phyloP scores from a whole-genome alignment of 1,284 basidiomycete species.

The Hypsizygus ulmarius region DNA sequence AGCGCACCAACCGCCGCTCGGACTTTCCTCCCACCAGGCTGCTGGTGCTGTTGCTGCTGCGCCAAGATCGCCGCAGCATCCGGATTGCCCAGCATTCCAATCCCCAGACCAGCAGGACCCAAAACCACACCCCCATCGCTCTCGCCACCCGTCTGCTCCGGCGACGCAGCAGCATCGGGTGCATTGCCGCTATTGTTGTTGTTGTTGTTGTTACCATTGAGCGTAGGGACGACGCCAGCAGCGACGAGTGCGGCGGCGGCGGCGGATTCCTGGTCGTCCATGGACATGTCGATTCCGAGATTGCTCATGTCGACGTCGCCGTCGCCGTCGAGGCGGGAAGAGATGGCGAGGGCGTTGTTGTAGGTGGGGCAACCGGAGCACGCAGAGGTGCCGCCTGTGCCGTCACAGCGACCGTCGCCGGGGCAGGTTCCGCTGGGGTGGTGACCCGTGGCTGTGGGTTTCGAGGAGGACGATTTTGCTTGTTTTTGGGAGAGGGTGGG shows the following conservation, averaged over 20 bases:
- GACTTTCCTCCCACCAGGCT: conserved; percentile 27
- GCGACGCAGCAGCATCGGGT: conserved; percentile 3
- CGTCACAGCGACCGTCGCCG: conserved; percentile 93
- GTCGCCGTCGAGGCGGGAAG: conserved; percentile 16
- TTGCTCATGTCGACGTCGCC: conserved; percentile 17
- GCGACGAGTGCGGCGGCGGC: conserved; percentile 24
- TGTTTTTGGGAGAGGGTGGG: neutral
- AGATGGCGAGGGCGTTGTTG: conserved; percentile 71
- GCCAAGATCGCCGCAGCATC: conserved; percentile 14
- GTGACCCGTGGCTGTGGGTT: conserved; percentile 21
- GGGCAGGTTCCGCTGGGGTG: conserved; percentile 76
- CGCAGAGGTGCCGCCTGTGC: conserved; percentile 86
- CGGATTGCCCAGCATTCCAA: conserved; percentile 21
- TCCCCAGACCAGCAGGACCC: conserved; percentile 17
- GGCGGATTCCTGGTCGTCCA: conserved; percentile 20
- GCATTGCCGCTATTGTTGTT: no score
- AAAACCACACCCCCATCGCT: conserved; percentile 14
- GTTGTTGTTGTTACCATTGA: no score
- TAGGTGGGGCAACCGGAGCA: conserved; percentile 93
- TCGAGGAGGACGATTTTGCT: conserved; percentile 17
- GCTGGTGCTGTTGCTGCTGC: conserved; percentile 7
- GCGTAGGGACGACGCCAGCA: conserved; percentile 19
- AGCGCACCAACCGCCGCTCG: conserved; percentile 68
- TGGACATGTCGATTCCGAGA: conserved; percentile 9
- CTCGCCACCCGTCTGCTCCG: conserved; percentile 2